Evolutionary conservation across 176 grass and related monocot genomes (phyloP).

Genomic region (Rhipidocladum racemiflorum): DNA sequence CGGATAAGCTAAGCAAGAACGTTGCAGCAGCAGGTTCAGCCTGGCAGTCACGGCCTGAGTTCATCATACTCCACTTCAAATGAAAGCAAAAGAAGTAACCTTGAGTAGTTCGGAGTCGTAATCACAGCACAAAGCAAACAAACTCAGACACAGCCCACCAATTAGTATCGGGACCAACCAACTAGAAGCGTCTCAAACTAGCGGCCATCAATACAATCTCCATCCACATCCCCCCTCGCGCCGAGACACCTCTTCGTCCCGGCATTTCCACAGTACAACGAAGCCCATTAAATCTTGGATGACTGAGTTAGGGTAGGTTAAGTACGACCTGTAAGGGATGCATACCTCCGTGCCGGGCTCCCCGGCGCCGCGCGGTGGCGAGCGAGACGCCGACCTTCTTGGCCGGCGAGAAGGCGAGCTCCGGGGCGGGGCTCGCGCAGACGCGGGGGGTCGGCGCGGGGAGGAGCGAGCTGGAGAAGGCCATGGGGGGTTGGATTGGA

Average conservation of each 20-base stretch:
- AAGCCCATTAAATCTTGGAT: neutral
- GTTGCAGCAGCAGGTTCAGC: neutral
- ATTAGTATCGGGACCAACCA: neutral
- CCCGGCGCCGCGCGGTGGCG: neutral
- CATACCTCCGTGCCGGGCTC: slow-evolving; percentile 37
- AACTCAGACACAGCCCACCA: neutral
- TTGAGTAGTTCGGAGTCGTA: neutral
- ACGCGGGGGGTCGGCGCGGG: slow-evolving; percentile 24
- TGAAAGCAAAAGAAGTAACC: neutral
- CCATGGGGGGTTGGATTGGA: slow-evolving; percentile 17
- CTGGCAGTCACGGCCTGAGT: neutral
- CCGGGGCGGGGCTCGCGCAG: slow-evolving; percentile 19
- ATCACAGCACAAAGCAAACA: neutral
- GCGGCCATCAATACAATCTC: neutral
- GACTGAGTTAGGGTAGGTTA: neutral
- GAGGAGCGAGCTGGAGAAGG: slow-evolving; percentile 35
- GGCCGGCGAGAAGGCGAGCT: slow-evolving; percentile 22
- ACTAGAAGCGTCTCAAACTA: neutral
- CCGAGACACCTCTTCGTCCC: neutral
- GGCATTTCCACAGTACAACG: neutral
- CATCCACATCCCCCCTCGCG: neutral
- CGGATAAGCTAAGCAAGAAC: neutral
- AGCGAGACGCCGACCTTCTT: slow-evolving; percentile 28
- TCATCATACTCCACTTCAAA: neutral
- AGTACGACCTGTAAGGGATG: neutral